A percentile compares a stretch with the other conserved stretches of the same genome.
phyloP scores from a whole-genome alignment of 495 filamentous ascomycete genomes.

The Tuber calosporum region DNA sequence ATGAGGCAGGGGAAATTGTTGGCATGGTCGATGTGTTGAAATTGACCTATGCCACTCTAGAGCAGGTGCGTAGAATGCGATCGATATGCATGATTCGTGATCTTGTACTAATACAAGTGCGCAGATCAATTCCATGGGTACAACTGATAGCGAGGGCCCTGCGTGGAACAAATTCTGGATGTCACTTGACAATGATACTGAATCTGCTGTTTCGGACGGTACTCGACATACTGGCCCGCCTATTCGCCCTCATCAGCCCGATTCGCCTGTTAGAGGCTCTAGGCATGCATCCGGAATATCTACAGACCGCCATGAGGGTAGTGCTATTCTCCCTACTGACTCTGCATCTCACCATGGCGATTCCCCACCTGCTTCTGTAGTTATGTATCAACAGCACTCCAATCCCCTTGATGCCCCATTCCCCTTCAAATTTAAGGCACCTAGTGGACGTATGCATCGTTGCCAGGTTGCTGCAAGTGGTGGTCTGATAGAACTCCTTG shows the following conservation, averaged over 20 bases:
- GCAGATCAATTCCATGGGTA: constrained; percentile 69
- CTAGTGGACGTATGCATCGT: constrained; percentile 88
- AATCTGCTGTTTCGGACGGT: constrained; percentile 91
- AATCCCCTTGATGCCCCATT: constrained; percentile 67
- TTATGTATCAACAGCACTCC: constrained; percentile 49
- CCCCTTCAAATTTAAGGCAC: constrained; percentile 98
- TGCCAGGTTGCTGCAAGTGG: constrained; percentile 73
- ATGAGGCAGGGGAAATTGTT: constrained; percentile 90
- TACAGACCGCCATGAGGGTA: constrained; percentile 49
- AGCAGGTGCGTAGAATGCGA: constrained; percentile 69
- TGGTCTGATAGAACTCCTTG: constrained; percentile 74
- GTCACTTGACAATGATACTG: constrained; percentile 90
- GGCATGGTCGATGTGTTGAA: constrained; percentile 99
- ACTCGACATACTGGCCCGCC: constrained; percentile 54
- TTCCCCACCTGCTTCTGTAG: constrained; percentile 60
- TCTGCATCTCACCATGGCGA: constrained; percentile 92
- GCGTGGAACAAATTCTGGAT: constrained; percentile 99
- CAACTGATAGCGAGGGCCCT: constrained; percentile 80
- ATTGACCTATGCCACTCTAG: constrained; percentile 92
- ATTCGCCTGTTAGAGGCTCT: constrained; percentile 53
- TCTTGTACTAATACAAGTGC: constrained; percentile 12
- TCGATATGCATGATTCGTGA: constrained; percentile 6
- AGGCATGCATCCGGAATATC: constrained; percentile 55
- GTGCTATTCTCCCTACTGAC: constrained; percentile 79
- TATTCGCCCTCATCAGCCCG: constrained; percentile 50